Conservation (phyloP, 2,329 filamentous ascomycete species). For the Alternaria sp. region DNA sequence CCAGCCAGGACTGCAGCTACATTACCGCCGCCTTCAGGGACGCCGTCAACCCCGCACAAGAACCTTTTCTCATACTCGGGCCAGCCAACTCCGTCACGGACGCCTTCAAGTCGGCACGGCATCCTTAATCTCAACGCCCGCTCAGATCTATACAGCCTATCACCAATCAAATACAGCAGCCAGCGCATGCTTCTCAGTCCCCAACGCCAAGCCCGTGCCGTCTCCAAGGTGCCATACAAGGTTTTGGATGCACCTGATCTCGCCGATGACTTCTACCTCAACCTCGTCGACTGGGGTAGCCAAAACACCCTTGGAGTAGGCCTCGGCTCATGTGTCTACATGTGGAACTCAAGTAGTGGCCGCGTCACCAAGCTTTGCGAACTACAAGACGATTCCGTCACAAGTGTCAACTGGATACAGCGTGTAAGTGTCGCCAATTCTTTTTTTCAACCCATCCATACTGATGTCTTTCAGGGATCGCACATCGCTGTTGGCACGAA, state of each 20-base stretch:
- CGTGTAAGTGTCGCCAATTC: conserved; percentile 62
- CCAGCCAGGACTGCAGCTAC: conserved; percentile 70
- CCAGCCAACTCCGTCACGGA: conserved; percentile 88
- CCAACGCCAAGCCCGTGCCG: conserved; percentile 83
- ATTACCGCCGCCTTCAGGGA: conserved; percentile 75
- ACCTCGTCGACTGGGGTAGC: conserved; percentile 96
- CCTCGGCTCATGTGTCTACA: conserved; percentile 90
- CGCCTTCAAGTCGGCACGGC: conserved; percentile 85
- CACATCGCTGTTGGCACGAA: conserved; percentile 95
- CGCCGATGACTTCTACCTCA: conserved; percentile 97
- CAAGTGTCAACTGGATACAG: conserved; percentile 98
- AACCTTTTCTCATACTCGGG: conserved; percentile 92
- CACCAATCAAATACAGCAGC: conserved; percentile 89
- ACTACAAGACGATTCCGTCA: conserved; percentile 90
- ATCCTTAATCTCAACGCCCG: conserved; percentile 82
- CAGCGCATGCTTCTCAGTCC: conserved; percentile 93
- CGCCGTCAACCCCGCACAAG: conserved; percentile 95
- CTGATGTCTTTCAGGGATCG: conserved; percentile 67
- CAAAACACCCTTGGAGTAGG: conserved; percentile 94
- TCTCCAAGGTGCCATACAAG: conserved; percentile 97
- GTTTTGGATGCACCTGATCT: conserved; percentile 95
- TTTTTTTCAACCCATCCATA: neutral
- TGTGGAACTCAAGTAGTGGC: conserved; percentile 95
- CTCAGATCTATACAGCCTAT: conserved; percentile 94
- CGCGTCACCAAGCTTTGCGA: conserved; percentile 94